A percentile compares a stretch with the other conserved stretches of the same genome.
These are phyloP conservation scores for Xylariaceae sp. DNA, from an alignment of 2,329 filamentous ascomycete genomes.

Conservation along the genomic window DNA sequence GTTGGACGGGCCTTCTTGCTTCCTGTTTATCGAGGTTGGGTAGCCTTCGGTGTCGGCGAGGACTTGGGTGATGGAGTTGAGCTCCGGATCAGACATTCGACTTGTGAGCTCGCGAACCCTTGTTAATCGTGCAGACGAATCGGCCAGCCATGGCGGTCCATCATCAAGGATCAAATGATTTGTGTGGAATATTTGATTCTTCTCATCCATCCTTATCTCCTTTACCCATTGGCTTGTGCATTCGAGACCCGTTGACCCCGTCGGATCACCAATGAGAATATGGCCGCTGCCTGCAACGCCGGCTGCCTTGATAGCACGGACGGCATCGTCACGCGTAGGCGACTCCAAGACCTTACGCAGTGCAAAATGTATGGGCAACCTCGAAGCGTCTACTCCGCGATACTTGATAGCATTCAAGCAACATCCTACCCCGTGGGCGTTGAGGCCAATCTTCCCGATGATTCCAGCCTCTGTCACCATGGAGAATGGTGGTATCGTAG, in stretches of 20 bases:
- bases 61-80: constrained; percentile 20
- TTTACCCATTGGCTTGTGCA: constrained; percentile 35
- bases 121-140: constrained; percentile 27
- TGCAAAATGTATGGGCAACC: constrained; percentile 60
- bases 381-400: constrained; percentile 48
- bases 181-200: constrained; percentile 39
- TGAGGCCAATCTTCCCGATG: constrained; percentile 66
- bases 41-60: constrained; percentile 31
- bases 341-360: constrained; percentile 56
- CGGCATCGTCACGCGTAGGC: constrained; percentile 43
- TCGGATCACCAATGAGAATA: constrained; percentile 47
- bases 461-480: constrained; percentile 60
- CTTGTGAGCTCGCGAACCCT: constrained; percentile 27
- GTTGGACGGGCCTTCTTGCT: constrained; percentile 18
- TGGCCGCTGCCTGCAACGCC: constrained; percentile 51
- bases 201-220: constrained; percentile 26
- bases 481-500: constrained; percentile 43
- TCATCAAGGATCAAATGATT: constrained; percentile 41
- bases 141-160: constrained; percentile 31
- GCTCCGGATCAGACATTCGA: constrained; percentile 7
- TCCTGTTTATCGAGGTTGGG: constrained; percentile 30
- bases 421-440: constrained; percentile 55
- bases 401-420: constrained; percentile 62
- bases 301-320: constrained; percentile 38
- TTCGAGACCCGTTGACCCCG: constrained; percentile 44